Evolutionary conservation across 1,139 yeast species (phyloP), one percentile per base, ranked within the genome.

Genomic region (Yamadazyma conglobata): DNA sequence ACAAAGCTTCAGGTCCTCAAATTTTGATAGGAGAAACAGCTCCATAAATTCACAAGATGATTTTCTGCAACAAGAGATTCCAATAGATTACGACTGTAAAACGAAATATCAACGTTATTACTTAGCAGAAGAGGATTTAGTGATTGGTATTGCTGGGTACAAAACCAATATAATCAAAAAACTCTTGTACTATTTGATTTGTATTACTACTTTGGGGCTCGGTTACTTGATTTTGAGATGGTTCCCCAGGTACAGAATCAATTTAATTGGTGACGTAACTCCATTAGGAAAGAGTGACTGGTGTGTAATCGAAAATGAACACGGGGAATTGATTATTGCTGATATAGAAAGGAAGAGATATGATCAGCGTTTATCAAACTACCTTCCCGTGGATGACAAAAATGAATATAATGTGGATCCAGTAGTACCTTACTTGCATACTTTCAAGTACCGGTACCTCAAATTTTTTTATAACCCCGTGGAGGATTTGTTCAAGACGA

Each of bases 101-200:
- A 60, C 66, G 42, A 65, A 60, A 31, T 70, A 69, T 44, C 98
- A 91, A 57, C 69, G 96, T 32, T 87, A 84, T 53, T 91, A 91
- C 54, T 75, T 93, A 40, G 91, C 96, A 0, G 97, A 93, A 54
- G 98, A 91, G 51, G 99, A 91, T 59, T 64, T 91, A 50, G 91
- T 89, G 12, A 74, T 93, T 37, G 96, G 95, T 39, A 83, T 91
- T 43, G 97, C 96, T 0, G 98, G 97, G 3, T 91, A 85, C 54
- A 61, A 60, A 33, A 73, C 79, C 14, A 73, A 79, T 15, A 52
- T 52, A 31, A 37, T 68, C 43, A 76, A 78, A 35, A 50, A 58
- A 6, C 27, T 60, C 0, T 16, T 73, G 0, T 88, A 82, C 52
- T 70, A 73, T 37, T 10, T 72, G 0, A 37, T 84, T 3, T 82